Evolutionary conservation across 179 eudicot genomes (phyloP).

Genomic region (Silene coronaria): DNA sequence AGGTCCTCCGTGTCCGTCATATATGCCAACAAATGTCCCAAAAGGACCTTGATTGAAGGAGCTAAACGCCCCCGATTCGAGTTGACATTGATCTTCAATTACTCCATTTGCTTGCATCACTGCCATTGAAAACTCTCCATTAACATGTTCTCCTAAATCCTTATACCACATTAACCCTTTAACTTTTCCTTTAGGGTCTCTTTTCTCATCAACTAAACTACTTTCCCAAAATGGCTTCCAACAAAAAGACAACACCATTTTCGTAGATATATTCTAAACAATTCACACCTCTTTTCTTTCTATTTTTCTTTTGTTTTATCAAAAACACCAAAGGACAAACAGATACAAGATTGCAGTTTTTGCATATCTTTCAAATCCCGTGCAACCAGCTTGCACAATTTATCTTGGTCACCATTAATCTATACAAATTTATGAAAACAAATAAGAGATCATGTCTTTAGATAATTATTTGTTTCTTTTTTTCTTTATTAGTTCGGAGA

Average conservation of each 20-base stretch:
- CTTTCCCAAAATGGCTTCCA: conserved; percentile 48
- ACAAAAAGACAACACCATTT: conserved; percentile 51
- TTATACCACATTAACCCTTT: conserved; percentile 64
- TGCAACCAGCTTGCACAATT: conserved; percentile 11
- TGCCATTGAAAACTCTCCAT: conserved; percentile 74
- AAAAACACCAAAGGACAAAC: too few species aligned
- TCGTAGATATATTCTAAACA: conserved; percentile 25
- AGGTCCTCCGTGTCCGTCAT: conserved; percentile 79
- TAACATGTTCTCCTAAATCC: conserved; percentile 51
- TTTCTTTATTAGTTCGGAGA: conserved; percentile 23
- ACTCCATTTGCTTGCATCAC: conserved; percentile 61
- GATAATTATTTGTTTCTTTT: background rate
- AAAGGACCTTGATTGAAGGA: conserved; percentile 35
- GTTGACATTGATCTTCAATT: conserved; percentile 62
- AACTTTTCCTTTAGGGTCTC: conserved; percentile 27
- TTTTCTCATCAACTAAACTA: conserved; percentile 20
- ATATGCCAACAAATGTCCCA: conserved; percentile 67
- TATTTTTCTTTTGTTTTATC: conserved; percentile 29
- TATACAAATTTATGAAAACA: conserved; percentile 12
- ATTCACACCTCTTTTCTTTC: conserved; percentile 1
- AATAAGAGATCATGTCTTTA: conserved; percentile 17
- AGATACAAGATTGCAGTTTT: conserved; percentile 27
- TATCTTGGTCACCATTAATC: conserved; percentile 30
- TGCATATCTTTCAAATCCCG: conserved; percentile 37
- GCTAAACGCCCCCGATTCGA: conserved; percentile 59